Conservation (phyloP, 441 rosid species). For the Adansonia rubrostipa region DNA sequence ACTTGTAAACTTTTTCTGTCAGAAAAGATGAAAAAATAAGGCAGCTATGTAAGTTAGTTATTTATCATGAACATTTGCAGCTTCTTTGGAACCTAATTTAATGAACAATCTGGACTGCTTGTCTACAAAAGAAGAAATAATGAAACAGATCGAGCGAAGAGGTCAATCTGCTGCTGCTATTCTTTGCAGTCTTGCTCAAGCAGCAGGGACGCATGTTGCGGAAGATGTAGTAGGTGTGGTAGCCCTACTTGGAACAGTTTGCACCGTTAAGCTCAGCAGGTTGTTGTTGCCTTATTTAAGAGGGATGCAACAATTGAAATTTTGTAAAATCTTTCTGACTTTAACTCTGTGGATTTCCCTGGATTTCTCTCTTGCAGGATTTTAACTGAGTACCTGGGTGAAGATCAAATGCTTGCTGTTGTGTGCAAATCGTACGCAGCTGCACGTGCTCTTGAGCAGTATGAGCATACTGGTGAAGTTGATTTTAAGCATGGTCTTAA, state of each 20-base stretch:
- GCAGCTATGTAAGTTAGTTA: background rate
- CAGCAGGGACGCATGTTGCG: slow-evolving; percentile 28
- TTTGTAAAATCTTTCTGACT: background rate
- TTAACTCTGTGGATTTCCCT: background rate
- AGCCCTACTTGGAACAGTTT: slow-evolving; percentile 70
- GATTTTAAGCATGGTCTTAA: slow-evolving; percentile 41
- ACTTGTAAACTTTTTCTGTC: background rate
- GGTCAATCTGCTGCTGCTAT: slow-evolving; percentile 52
- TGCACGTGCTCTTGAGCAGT: slow-evolving; percentile 40
- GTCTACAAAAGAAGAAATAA: slow-evolving; percentile 49
- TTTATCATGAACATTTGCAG: slow-evolving; percentile 34
- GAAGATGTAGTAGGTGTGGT: slow-evolving; percentile 59
- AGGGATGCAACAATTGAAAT: background rate
- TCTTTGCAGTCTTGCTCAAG: slow-evolving; percentile 38
- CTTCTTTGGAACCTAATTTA: slow-evolving; percentile 39
- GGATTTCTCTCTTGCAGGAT: slow-evolving; percentile 41
- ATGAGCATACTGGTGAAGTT: slow-evolving; percentile 43
- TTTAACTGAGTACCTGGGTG: slow-evolving; percentile 64
- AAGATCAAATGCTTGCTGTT: slow-evolving; percentile 67
- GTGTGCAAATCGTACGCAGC: slow-evolving; percentile 56
- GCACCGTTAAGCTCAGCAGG: slow-evolving; percentile 61
- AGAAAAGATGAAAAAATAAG: slow-evolving; percentile 1
- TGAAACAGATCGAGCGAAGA: slow-evolving; percentile 43
- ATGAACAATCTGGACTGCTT: slow-evolving; percentile 30
- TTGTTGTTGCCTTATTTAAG: background rate